A percentile compares a stretch with the other conserved stretches of the same genome.
Conservation (phyloP, 1,284 basidiomycete genomes). For the Athelia sp. region DNA sequence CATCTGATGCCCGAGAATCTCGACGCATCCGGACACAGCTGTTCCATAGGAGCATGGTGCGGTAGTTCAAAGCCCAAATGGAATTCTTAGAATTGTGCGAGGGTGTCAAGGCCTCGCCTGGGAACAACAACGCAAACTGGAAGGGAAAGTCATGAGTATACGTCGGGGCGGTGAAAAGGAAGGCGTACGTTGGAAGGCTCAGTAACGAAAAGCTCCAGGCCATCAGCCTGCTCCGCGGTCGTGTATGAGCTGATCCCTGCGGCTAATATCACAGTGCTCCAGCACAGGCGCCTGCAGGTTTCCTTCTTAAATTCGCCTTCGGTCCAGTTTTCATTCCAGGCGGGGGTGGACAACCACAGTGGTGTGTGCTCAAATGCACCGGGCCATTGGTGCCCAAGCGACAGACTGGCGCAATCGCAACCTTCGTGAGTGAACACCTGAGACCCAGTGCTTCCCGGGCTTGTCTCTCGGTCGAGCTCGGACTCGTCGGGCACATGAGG, state of each 20-base stretch:
- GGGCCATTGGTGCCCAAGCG: conserved; percentile 48
- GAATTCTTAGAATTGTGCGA: conserved; percentile 50
- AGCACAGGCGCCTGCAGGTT: conserved; percentile 66
- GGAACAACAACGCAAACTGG: conserved; percentile 66
- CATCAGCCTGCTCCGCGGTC: conserved; percentile 35
- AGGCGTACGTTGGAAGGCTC: conserved; percentile 62
- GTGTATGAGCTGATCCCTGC: conserved; percentile 61
- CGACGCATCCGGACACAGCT: conserved; percentile 58
- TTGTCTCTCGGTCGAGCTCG: neutral
- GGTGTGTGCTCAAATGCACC: conserved; percentile 48
- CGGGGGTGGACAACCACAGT: conserved; percentile 57
- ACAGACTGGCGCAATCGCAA: conserved; percentile 51
- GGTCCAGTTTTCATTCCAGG: conserved; percentile 55
- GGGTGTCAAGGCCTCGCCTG: conserved; percentile 47
- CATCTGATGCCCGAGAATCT: conserved; percentile 33
- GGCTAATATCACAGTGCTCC: conserved; percentile 59
- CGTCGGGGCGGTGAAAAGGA: conserved; percentile 5
- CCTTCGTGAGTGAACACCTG: conserved; percentile 18
- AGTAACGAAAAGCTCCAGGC: conserved; percentile 50
- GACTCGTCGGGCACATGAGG: too few relatives aligned
- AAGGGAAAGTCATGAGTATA: neutral
- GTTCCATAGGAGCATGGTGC: conserved; percentile 68
- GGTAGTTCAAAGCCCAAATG: conserved; percentile 67
- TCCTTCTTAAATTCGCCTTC: conserved; percentile 64
- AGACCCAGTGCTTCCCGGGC: too few relatives aligned